Evolutionary conservation across 257 asterid species (phyloP).

Genomic region (Solanum ossicruentum): DNA sequence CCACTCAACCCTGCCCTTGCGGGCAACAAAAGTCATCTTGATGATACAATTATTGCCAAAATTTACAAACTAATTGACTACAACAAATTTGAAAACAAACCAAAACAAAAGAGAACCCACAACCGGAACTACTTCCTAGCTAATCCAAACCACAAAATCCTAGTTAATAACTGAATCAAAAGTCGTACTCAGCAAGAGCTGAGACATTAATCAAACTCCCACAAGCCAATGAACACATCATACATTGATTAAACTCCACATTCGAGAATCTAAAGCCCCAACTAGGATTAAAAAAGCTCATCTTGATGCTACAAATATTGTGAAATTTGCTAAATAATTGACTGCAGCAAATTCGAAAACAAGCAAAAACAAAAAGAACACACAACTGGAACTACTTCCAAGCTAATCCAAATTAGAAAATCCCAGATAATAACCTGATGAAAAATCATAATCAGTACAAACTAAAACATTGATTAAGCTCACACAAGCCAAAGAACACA

Average conservation of each 20-base stretch:
- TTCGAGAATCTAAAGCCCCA: neutral
- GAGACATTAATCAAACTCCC: neutral
- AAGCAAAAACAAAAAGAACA: neutral
- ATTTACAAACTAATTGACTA: neutral
- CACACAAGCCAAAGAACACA: neutral
- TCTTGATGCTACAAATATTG: neutral
- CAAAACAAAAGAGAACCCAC: neutral
- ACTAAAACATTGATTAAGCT: neutral
- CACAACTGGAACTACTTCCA: neutral
- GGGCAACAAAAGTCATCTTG: neutral
- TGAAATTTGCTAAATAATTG: neutral
- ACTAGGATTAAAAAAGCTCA: neutral
- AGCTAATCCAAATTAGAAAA: neutral
- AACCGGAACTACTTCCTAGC: neutral
- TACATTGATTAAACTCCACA: neutral
- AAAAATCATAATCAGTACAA: neutral
- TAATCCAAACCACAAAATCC: neutral
- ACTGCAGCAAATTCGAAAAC: neutral
- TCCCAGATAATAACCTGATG: neutral
- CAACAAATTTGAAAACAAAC: neutral
- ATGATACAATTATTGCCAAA: neutral
- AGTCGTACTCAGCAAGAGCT: neutral
- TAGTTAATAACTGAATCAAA: neutral
- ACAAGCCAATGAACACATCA: neutral
- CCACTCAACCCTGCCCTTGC: too few relatives aligned